These are phyloP conservation scores for Termitomyces bulborhizus DNA, from an alignment of 768 basidiomycete species.

Conservation along the genomic window DNA sequence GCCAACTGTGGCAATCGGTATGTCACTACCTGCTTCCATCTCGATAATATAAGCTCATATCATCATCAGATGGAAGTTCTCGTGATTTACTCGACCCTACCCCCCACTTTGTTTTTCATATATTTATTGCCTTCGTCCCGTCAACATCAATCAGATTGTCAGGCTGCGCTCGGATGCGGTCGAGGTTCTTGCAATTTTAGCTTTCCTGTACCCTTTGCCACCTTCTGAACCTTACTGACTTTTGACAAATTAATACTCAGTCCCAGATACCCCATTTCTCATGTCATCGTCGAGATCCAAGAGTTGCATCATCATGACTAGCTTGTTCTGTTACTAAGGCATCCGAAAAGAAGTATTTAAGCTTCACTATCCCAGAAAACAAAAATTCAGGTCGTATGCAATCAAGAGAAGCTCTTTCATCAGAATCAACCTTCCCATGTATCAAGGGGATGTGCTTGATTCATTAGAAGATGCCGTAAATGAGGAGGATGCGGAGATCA, in stretches of 20 bases:
- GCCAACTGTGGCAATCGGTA: conserved; percentile 26
- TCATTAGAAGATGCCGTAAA: not conserved
- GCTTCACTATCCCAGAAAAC: not conserved
- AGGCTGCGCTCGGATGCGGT: not conserved
- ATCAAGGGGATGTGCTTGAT: not conserved
- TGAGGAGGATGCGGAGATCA: not conserved
- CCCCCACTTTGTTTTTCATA: not conserved
- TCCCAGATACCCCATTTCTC: not conserved
- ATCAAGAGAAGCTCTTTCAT: too few relatives aligned
- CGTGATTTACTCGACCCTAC: conserved; percentile 16
- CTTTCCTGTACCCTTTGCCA: not conserved
- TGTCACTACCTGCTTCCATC: not conserved
- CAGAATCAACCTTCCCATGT: too few relatives aligned
- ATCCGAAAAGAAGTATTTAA: not conserved
- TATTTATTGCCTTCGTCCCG: not conserved
- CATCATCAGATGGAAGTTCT: conserved; percentile 33
- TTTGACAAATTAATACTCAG: not conserved
- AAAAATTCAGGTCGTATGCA: too few relatives aligned
- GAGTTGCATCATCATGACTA: not conserved
- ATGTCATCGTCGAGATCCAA: not conserved
- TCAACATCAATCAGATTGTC: not conserved
- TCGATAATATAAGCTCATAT: not conserved
- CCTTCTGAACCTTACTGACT: not conserved
- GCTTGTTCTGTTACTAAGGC: not conserved
- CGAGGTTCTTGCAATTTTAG: not conserved